Percentiles rank a stretch among this genome's conserved stretches.
phyloP scores from a whole-genome alignment of 2,329 filamentous ascomycete species.

The Aspergillus ibericus region DNA sequence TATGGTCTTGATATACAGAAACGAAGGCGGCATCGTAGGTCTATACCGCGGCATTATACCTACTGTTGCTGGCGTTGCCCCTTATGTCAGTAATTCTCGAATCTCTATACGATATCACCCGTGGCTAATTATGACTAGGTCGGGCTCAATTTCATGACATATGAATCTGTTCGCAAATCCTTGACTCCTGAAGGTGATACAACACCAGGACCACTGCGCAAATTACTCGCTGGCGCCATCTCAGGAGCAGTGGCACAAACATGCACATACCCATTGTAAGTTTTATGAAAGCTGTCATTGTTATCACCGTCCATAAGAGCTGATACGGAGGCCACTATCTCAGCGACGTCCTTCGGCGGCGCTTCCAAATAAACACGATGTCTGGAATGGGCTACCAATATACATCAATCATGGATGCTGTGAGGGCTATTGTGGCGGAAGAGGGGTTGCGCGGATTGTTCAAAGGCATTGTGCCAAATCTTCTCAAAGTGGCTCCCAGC shows the following conservation, averaged over 20 bases:
- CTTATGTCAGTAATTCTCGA: constrained; percentile 64
- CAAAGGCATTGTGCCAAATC: constrained; percentile 92
- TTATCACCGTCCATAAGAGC: not conserved
- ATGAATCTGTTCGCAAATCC: constrained; percentile 80
- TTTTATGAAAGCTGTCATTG: not conserved
- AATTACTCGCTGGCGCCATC: constrained; percentile 84
- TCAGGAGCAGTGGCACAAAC: constrained; percentile 97
- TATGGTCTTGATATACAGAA: constrained; percentile 80
- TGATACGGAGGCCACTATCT: not conserved
- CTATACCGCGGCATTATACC: constrained; percentile 94
- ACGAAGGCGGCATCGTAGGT: constrained; percentile 79
- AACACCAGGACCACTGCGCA: constrained; percentile 75
- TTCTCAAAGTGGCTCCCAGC: constrained; percentile 94
- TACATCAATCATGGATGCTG: constrained; percentile 78
- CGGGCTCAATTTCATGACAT: constrained; percentile 97
- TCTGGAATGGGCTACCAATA: constrained; percentile 97
- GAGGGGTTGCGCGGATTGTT: constrained; percentile 86
- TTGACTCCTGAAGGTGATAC: constrained; percentile 85
- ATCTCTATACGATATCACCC: not conserved
- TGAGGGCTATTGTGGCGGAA: constrained; percentile 75
- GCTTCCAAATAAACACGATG: constrained; percentile 99
- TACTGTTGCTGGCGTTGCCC: constrained; percentile 91
- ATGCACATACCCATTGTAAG: constrained; percentile 96
- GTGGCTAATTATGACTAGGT: constrained; percentile 56
- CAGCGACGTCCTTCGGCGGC: constrained; percentile 85